Evolutionary conservation across 2,329 filamentous ascomycete genomes (phyloP).

Genomic region (Reticulascus tulasneorum): DNA sequence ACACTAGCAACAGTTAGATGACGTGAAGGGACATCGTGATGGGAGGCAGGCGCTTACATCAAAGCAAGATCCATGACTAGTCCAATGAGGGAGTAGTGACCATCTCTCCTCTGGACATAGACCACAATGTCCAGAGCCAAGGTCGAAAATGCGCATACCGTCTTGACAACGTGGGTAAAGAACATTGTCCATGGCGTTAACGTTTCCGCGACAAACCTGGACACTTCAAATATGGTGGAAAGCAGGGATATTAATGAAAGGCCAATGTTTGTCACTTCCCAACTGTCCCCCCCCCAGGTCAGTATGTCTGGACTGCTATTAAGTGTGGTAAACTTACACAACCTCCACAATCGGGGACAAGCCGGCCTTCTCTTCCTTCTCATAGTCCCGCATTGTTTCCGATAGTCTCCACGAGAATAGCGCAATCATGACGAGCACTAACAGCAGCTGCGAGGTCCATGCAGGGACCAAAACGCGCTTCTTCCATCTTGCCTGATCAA

Average conservation of each 20-base stretch:
- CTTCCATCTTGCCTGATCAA: constrained; percentile 49
- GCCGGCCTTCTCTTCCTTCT: constrained; percentile 34
- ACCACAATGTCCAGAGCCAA: constrained; percentile 49
- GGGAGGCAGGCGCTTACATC: constrained; percentile 35
- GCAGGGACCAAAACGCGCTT: constrained; percentile 42
- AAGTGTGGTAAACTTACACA: constrained; percentile 37
- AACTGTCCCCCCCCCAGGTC: constrained; percentile 30
- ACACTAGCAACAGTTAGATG: constrained; percentile 24
- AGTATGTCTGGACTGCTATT: background rate
- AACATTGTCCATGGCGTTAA: constrained; percentile 53
- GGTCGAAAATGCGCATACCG: constrained; percentile 41
- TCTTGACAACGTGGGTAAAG: constrained; percentile 46
- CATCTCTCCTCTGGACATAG: constrained; percentile 40
- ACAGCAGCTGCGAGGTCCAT: constrained; percentile 45
- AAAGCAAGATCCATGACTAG: constrained; percentile 44
- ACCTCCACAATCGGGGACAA: constrained; percentile 42
- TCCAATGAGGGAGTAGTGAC: constrained; percentile 43
- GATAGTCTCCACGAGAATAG: constrained; percentile 52
- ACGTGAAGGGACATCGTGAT: background rate
- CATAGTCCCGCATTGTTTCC: constrained; percentile 38
- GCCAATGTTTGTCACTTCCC: constrained; percentile 49
- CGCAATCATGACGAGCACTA: constrained; percentile 44
- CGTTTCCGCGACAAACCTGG: constrained; percentile 41
- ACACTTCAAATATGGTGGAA: constrained; percentile 44
- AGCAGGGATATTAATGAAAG: constrained; percentile 43